Percentiles rank a stretch among this genome's conserved stretches.
Conservation (phyloP, 768 basidiomycete genomes). For the Phlegmacium glaucopus region DNA sequence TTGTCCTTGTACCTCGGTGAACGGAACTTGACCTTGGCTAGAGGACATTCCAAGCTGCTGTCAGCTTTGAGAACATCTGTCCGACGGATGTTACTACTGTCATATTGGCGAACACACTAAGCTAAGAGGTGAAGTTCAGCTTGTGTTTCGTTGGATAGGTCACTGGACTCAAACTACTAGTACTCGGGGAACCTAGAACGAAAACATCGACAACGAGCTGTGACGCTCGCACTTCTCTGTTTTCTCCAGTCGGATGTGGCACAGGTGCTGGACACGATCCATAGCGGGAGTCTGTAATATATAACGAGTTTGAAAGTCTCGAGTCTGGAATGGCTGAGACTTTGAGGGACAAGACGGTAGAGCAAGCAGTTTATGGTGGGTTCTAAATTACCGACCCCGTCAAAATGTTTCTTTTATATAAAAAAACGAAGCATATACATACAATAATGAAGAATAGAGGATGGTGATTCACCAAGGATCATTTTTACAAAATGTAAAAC, state of each 20-base stretch:
- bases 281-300: slow-evolving; percentile 74
- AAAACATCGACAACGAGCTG: slow-evolving; percentile 88
- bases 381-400: slow-evolving; percentile 47
- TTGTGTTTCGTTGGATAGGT: slow-evolving; percentile 48
- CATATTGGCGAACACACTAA: slow-evolving; percentile 91
- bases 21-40: slow-evolving; percentile 78
- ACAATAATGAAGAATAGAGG: slow-evolving; percentile 94
- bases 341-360: slow-evolving; percentile 58
- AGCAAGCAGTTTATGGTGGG: slow-evolving; percentile 69
- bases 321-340: slow-evolving; percentile 57
- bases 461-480: too few relatives aligned
- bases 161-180: slow-evolving; percentile 45
- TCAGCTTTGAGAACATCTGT: slow-evolving; percentile 42
- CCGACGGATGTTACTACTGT: slow-evolving; percentile 69
- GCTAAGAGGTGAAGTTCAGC: slow-evolving; percentile 88
- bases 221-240: slow-evolving; percentile 59
- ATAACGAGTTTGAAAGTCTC: slow-evolving; percentile 52
- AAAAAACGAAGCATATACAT: slow-evolving; percentile 25
- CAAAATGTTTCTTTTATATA: slow-evolving; percentile 8
- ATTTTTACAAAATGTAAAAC: too few relatives aligned
- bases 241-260: slow-evolving; percentile 59
- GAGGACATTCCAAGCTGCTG: slow-evolving; percentile 65
- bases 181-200: slow-evolving; percentile 69
- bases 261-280: slow-evolving; percentile 73
- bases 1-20: slow-evolving; percentile 85